Conservation (phyloP, 176 grass and related monocot genomes). For the Bolboschoenus planiculmis region DNA sequence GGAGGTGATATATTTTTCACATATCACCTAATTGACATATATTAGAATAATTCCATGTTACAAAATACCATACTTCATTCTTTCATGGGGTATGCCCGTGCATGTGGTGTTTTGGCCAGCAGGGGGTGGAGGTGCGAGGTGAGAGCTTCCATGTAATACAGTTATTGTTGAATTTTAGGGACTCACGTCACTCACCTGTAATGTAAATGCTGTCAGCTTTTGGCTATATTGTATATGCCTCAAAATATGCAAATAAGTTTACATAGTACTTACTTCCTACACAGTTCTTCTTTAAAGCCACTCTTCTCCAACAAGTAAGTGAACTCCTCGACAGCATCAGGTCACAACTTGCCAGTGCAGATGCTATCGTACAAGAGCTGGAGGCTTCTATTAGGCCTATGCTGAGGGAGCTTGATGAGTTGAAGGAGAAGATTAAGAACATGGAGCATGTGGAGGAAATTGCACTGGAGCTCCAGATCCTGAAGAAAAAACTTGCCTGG, state of each 20-base stretch:
- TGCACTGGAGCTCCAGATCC: slow-evolving; percentile 57
- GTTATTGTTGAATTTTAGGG: not conserved
- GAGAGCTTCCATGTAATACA: not conserved
- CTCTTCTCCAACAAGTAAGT: slow-evolving; percentile 93
- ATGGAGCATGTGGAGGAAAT: slow-evolving; percentile 97
- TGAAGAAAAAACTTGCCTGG: slow-evolving; percentile 92
- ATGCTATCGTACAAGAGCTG: slow-evolving; percentile 53
- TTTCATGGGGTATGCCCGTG: not conserved
- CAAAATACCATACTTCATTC: not conserved
- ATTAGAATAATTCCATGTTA: not conserved
- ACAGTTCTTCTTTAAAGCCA: slow-evolving; percentile 97
- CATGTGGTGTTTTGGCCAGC: not conserved
- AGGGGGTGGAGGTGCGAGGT: not conserved
- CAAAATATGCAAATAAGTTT: not conserved
- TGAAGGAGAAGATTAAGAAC: slow-evolving; percentile 80
- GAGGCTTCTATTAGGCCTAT: slow-evolving; percentile 59
- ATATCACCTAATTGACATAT: not conserved
- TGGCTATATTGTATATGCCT: not conserved
- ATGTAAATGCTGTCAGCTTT: not conserved
- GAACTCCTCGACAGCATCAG: slow-evolving; percentile 63
- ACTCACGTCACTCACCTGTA: not conserved
- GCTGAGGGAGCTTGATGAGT: slow-evolving; percentile 59
- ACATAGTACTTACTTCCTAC: not conserved
- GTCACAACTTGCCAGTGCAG: slow-evolving; percentile 33
- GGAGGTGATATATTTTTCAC: too few relatives aligned